phyloP scores from a whole-genome alignment of 1,139 yeast species.

The Yamadazyma triangularis region DNA sequence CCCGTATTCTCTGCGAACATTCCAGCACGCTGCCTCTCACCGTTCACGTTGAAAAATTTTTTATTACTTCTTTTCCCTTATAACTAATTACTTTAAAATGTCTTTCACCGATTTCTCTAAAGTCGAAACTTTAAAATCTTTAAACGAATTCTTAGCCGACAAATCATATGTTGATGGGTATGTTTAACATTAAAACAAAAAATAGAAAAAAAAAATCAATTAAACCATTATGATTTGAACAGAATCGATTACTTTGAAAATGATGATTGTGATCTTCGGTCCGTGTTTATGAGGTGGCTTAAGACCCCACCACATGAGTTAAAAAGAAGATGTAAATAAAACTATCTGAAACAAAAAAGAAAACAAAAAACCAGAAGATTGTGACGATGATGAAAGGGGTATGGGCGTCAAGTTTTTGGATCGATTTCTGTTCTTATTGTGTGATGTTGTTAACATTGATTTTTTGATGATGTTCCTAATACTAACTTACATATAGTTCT shows the following conservation, averaged over 20 bases:
- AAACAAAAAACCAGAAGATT: neutral
- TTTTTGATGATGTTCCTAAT: constrained; percentile 13
- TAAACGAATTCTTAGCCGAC: constrained; percentile 84
- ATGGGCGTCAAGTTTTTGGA: no score
- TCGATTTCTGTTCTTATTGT: neutral
- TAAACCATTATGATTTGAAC: no score
- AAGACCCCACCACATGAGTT: constrained; percentile 94
- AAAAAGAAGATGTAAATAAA: constrained; percentile 53
- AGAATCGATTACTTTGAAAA: constrained; percentile 14
- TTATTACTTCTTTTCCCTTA: constrained; percentile 1
- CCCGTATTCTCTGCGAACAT: no score
- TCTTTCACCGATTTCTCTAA: constrained; percentile 78
- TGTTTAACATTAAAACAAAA: constrained; percentile 27
- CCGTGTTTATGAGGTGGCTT: constrained; percentile 95
- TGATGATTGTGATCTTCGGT: constrained; percentile 81
- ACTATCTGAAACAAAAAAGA: constrained; percentile 25
- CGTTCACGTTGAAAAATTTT: constrained; percentile 8
- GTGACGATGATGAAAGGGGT: no score
- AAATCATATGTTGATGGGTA: constrained; percentile 95
- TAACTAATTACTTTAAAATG: constrained; percentile 32
- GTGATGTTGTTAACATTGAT: neutral
- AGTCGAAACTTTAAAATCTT: constrained; percentile 76
- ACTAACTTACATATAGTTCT: constrained; percentile 44
- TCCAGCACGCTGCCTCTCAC: neutral
- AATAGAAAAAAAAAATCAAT: neutral